Conservation (phyloP, 768 basidiomycete genomes). For the Russula abietina region DNA sequence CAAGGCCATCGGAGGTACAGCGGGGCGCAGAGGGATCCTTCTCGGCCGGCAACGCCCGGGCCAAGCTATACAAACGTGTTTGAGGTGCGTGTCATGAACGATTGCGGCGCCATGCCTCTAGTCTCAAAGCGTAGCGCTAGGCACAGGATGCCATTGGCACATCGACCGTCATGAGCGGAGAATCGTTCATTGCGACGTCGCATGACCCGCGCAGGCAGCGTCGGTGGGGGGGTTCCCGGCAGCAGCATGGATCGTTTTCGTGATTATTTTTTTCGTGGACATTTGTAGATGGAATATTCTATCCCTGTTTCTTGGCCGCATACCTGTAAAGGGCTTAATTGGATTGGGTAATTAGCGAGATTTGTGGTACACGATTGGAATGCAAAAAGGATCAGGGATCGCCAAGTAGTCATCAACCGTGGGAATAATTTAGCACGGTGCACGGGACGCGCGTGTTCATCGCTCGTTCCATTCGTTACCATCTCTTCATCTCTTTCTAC, state of each 20-base stretch:
- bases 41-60: constrained; percentile 22
- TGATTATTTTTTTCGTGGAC: constrained; percentile 13
- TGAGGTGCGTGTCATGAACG: constrained; percentile 21
- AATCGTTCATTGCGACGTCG: constrained; percentile 15
- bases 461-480: not conserved
- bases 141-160: constrained; percentile 14
- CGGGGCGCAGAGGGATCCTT: constrained; percentile 20
- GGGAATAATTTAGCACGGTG: not conserved
- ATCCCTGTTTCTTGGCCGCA: constrained; percentile 9
- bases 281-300: constrained; percentile 4
- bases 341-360: not conserved
- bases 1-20: constrained; percentile 23
- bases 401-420: too few relatives aligned
- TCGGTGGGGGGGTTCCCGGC: constrained; percentile 16
- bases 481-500: not conserved
- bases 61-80: constrained; percentile 20
- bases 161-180: constrained; percentile 23
- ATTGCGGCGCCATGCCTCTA: not conserved
- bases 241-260: constrained; percentile 22
- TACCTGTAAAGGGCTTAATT: constrained; percentile 3
- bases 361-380: not conserved
- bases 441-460: constrained; percentile 5
- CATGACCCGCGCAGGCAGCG: constrained; percentile 21
- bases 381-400: not conserved
- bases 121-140: not conserved